Conservation (phyloP, 495 filamentous ascomycete species). For the Friedmanniomyces endolithicus region DNA sequence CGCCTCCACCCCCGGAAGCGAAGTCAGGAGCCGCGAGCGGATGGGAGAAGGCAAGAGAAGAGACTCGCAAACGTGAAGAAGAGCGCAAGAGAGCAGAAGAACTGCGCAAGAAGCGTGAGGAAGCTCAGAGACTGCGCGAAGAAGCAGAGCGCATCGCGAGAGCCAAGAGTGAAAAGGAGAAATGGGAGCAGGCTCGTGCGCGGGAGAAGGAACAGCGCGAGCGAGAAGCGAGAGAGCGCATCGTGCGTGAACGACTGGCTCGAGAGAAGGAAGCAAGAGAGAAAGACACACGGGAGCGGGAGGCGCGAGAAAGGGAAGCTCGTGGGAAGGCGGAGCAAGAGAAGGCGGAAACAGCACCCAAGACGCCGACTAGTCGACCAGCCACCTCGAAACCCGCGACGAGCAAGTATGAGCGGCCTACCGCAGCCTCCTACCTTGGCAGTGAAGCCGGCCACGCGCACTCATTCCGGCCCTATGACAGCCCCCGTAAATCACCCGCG, state of each 20-base stretch:
- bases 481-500: conserved; percentile 36
- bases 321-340: conserved; percentile 25
- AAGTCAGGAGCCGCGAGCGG: conserved; percentile 30
- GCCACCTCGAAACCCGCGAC: conserved; percentile 15
- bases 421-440: conserved; percentile 51
- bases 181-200: conserved; percentile 34
- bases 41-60: conserved; percentile 63
- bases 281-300: conserved; percentile 24
- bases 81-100: conserved; percentile 46
- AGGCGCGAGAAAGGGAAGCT: conserved; percentile 30
- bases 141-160: conserved; percentile 31
- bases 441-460: conserved; percentile 46
- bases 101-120: conserved; percentile 39
- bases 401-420: conserved; percentile 46
- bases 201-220: conserved; percentile 33
- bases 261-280: conserved; percentile 38
- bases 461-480: conserved; percentile 76
- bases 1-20: conserved; percentile 21
- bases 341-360: conserved; percentile 20
- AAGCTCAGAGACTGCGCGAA: conserved; percentile 28
- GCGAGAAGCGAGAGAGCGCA: conserved; percentile 32
- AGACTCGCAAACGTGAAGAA: conserved; percentile 49
- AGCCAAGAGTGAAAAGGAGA: conserved; percentile 33
- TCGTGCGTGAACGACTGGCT: conserved; percentile 32
- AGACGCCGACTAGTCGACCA: conserved; percentile 15